phyloP scores from a whole-genome alignment of 2,329 filamentous ascomycete species.

The Aspergillus fumigatus region DNA sequence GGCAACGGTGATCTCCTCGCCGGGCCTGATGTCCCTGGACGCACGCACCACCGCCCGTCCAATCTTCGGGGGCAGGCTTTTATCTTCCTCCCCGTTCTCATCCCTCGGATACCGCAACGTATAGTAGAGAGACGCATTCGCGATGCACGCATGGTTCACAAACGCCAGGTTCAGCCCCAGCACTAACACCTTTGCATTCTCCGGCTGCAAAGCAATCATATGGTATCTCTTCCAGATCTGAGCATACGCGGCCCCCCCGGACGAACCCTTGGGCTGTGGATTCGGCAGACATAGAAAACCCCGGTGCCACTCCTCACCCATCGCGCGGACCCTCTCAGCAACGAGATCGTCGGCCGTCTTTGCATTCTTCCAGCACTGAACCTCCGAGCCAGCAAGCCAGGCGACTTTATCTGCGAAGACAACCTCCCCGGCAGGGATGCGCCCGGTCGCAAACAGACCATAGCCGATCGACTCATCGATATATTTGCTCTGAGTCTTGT shows the following conservation, averaged over 20 bases:
- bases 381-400: background rate
- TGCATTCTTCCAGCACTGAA: background rate
- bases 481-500: background rate
- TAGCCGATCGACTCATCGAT: slow-evolving; percentile 5
- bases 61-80: background rate
- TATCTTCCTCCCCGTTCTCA: background rate
- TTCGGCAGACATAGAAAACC: slow-evolving; percentile 4
- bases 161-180: slow-evolving; percentile 12
- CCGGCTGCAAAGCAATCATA: background rate
- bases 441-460: slow-evolving; percentile 9
- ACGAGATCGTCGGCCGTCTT: slow-evolving; percentile 1
- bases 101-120: slow-evolving; percentile 6
- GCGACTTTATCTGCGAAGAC: slow-evolving; percentile 9
- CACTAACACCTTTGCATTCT: background rate
- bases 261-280: background rate
- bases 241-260: background rate
- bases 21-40: slow-evolving; percentile 14
- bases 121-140: slow-evolving; percentile 15
- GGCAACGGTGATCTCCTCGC: slow-evolving; percentile 23
- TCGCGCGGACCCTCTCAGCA: slow-evolving; percentile 1
- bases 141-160: slow-evolving; percentile 24
- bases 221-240: slow-evolving; percentile 10
- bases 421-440: slow-evolving; percentile 7
- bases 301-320: slow-evolving; percentile 11
- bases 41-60: slow-evolving; percentile 12